phyloP scores from a whole-genome alignment of 495 filamentous ascomycete species.

The Tirmania nivea region DNA sequence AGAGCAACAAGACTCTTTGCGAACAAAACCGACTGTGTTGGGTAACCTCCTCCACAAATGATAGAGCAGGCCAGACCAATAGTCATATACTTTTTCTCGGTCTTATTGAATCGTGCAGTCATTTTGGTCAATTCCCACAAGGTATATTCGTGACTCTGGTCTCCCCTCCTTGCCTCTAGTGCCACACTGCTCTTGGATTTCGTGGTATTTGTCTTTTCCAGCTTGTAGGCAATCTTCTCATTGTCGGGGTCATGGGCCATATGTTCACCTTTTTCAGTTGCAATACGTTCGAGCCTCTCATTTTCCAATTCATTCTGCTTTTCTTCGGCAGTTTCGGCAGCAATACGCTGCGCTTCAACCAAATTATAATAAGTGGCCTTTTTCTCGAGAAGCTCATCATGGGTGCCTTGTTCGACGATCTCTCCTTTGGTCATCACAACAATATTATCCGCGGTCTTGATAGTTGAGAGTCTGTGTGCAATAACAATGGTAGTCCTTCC shows the following conservation, averaged over 20 bases:
- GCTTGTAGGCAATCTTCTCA: slow-evolving; percentile 28
- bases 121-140: slow-evolving; percentile 72
- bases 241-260: slow-evolving; percentile 36
- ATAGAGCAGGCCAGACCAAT: slow-evolving; percentile 55
- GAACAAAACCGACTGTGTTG: slow-evolving; percentile 74
- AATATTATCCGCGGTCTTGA: slow-evolving; percentile 85
- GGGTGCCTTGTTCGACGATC: slow-evolving; percentile 78
- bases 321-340: slow-evolving; percentile 36
- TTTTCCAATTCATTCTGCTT: slow-evolving; percentile 21
- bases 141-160: slow-evolving; percentile 36
- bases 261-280: slow-evolving; percentile 24
- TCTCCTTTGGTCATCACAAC: slow-evolving; percentile 69
- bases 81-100: slow-evolving; percentile 40
- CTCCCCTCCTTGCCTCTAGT: slow-evolving; percentile 31
- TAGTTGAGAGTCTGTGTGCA: slow-evolving; percentile 82
- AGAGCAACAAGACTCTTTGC: slow-evolving; percentile 63
- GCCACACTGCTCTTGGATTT: slow-evolving; percentile 50
- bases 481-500: slow-evolving; percentile 95
- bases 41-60: slow-evolving; percentile 68
- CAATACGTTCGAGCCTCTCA: slow-evolving; percentile 22
- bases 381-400: slow-evolving; percentile 42
- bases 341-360: slow-evolving; percentile 60
- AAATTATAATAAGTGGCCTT: slow-evolving; percentile 49
- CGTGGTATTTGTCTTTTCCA: slow-evolving; percentile 39
- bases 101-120: slow-evolving; percentile 59